Evolutionary conservation across 306 rosid genomes (phyloP).

Genomic region (Arachis stenosperma): DNA sequence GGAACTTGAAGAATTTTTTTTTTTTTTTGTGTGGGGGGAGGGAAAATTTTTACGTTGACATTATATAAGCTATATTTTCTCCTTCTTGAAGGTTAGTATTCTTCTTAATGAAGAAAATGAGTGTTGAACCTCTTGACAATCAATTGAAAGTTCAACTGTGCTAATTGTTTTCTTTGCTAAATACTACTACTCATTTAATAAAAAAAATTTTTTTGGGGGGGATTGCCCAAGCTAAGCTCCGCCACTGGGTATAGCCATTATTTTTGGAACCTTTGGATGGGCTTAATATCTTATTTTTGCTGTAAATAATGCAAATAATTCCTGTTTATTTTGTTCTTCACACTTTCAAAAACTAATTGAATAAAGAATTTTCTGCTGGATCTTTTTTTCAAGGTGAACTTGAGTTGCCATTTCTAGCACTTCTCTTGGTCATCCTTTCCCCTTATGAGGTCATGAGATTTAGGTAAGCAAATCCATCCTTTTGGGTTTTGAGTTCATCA

Average conservation of each 20-base stretch:
- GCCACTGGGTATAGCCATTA: background rate
- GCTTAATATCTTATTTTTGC: conserved; percentile 1
- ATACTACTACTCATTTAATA: too few species aligned
- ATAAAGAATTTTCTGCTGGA: conserved; percentile 3
- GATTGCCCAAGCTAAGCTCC: too few species aligned
- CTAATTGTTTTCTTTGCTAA: too few species aligned
- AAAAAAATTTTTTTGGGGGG: too few species aligned
- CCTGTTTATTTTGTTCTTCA: conserved; percentile 32
- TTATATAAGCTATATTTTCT: too few species aligned
- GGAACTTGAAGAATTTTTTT: too few species aligned
- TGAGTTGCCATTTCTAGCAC: conserved; percentile 80
- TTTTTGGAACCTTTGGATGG: conserved; percentile 20
- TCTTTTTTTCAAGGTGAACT: conserved; percentile 66
- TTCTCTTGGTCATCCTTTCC: conserved; percentile 75
- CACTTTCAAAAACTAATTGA: conserved; percentile 16
- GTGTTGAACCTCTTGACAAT: too few species aligned
- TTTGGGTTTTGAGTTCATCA: conserved; percentile 12
- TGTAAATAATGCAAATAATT: conserved; percentile 8
- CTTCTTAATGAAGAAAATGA: too few species aligned
- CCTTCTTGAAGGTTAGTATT: too few species aligned
- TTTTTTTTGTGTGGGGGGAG: too few species aligned
- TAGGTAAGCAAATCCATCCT: conserved; percentile 46
- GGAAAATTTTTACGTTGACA: too few species aligned
- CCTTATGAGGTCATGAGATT: conserved; percentile 67
- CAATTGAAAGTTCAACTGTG: too few species aligned